Evolutionary conservation across 345 rosid genomes (phyloP).

Genomic region (Hevea brasiliensis): DNA sequence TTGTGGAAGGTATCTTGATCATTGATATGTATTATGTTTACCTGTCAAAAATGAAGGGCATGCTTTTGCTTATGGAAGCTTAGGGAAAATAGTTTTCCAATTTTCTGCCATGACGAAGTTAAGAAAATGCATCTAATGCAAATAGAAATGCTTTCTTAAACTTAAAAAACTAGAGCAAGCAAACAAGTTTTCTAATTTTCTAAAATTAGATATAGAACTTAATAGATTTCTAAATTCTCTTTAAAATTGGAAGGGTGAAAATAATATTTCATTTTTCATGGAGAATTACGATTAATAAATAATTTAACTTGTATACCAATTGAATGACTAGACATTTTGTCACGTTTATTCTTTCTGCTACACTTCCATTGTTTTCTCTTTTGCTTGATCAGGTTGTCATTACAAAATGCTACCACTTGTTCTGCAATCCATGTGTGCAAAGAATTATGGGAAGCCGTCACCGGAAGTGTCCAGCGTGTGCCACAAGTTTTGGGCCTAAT

Average conservation of each 20-base stretch:
- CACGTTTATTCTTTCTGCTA: not conserved
- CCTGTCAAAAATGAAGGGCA: not conserved
- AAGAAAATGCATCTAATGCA: too few relatives aligned
- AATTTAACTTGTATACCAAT: not conserved
- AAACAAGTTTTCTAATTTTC: too few relatives aligned
- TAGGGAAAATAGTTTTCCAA: too few relatives aligned
- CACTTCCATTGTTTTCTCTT: not conserved
- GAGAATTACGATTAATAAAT: too few relatives aligned
- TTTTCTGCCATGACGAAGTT: not conserved
- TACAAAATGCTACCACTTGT: conserved; percentile 92
- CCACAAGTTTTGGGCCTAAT: conserved; percentile 77
- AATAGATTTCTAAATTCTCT: too few relatives aligned
- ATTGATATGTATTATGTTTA: not conserved
- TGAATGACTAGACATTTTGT: not conserved
- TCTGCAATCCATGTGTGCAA: conserved; percentile 86
- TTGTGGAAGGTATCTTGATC: not conserved
- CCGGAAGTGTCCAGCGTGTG: conserved; percentile 83
- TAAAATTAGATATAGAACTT: too few relatives aligned
- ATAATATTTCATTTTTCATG: too few relatives aligned
- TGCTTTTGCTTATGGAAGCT: not conserved
- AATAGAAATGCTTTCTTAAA: too few relatives aligned
- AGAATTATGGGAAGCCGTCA: conserved; percentile 70
- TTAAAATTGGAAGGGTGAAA: too few relatives aligned
- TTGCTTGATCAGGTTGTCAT: conserved; percentile 69
- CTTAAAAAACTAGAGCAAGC: too few relatives aligned